These are phyloP conservation scores for Hanseniaspora occidentalis DNA, from an alignment of 805 yeast species.

Conservation along the genomic window DNA sequence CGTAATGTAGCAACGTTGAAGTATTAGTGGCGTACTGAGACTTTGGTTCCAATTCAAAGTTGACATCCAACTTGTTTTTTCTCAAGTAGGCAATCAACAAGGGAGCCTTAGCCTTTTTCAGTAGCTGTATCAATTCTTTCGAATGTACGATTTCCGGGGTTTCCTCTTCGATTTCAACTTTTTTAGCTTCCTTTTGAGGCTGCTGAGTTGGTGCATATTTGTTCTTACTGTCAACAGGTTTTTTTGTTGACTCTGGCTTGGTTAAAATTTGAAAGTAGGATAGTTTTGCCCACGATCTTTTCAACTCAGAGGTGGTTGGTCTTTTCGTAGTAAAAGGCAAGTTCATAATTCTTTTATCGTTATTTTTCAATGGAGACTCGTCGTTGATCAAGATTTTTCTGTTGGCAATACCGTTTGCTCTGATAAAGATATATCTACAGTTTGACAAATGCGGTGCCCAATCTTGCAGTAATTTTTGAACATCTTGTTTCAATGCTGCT, in stretches of 20 bases:
- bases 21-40: conserved; percentile 29
- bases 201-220: conserved; percentile 3
- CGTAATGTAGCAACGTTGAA: conserved; percentile 73
- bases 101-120: conserved; percentile 71
- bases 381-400: conserved; percentile 52
- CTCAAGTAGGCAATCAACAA: conserved; percentile 49
- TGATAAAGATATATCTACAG: conserved; percentile 61
- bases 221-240: conserved; percentile 13
- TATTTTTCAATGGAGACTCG: conserved; percentile 35
- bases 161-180: conserved; percentile 19
- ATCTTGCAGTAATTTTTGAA: conserved; percentile 47
- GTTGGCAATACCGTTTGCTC: conserved; percentile 68
- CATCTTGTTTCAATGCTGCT: conserved; percentile 65
- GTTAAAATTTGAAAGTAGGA: conserved; percentile 43
- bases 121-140: conserved; percentile 39
- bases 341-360: conserved; percentile 50
- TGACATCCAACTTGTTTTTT: conserved; percentile 40
- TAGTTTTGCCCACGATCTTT: conserved; percentile 72
- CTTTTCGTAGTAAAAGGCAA: conserved; percentile 87
- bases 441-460: conserved; percentile 53
- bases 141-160: conserved; percentile 29
- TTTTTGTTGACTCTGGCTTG: conserved; percentile 35
- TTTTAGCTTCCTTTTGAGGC: conserved; percentile 14
- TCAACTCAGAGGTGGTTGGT: conserved; percentile 72
- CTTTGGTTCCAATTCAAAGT: conserved; percentile 48